Conservation (phyloP, 345 rosid genomes). For the Acer saccharum region DNA sequence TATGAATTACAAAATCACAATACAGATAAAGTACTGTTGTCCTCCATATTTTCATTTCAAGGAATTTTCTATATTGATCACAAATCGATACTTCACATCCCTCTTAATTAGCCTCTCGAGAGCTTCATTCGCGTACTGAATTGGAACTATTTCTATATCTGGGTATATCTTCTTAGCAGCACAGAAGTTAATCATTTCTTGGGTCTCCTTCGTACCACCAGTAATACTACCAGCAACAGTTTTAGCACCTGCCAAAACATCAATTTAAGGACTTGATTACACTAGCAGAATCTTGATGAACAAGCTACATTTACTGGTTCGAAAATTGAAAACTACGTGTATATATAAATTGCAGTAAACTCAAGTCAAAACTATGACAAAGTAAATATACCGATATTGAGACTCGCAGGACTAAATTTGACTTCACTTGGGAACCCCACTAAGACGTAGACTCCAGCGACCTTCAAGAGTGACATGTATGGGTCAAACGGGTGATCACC, state of each 20-base stretch:
- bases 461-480: slow-evolving; percentile 75
- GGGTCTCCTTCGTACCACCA: slow-evolving; percentile 71
- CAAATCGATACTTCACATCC: slow-evolving; percentile 83
- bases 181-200: slow-evolving; percentile 84
- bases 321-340: neutral
- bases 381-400: slow-evolving; percentile 46
- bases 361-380: neutral
- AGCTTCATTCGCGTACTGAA: slow-evolving; percentile 70
- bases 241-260: slow-evolving; percentile 58
- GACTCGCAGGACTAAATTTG: slow-evolving; percentile 75
- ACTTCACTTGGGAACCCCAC: slow-evolving; percentile 89
- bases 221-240: slow-evolving; percentile 62
- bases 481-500: slow-evolving; percentile 89
- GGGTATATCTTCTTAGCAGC: slow-evolving; percentile 76
- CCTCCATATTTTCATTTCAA: slow-evolving; percentile 43
- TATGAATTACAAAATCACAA: neutral
- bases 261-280: neutral
- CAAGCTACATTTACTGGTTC: neutral
- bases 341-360: neutral
- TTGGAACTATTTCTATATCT: slow-evolving; percentile 64
- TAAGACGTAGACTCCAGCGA: slow-evolving; percentile 58
- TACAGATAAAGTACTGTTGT: neutral
- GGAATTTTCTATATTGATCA: slow-evolving; percentile 74
- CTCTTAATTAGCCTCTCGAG: slow-evolving; percentile 73
- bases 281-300: neutral